Evolutionary conservation across 164 flowering plant genomes (phyloP), one percentile per base, ranked within the genome.

Genomic region (Macadamia integrifolia): DNA sequence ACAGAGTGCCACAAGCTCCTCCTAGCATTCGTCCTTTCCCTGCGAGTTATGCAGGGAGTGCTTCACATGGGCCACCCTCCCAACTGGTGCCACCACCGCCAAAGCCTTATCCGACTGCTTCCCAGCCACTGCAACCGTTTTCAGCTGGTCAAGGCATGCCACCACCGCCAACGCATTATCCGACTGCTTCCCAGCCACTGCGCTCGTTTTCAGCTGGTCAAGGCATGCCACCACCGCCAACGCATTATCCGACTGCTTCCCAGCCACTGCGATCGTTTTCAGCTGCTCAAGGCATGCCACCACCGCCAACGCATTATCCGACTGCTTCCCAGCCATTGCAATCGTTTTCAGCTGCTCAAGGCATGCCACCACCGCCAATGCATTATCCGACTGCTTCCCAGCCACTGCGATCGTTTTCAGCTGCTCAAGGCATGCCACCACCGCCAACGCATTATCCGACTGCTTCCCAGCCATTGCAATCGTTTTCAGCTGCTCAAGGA

Each of bases 371-470:
- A 46, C 50, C 50, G 1, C 23, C 23, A 23, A 23, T 23, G 23
- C 13, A 1, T 46, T 8, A 3, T 9, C 9, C 50, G 23, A 23
- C 58, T 2, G 17, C 76, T 1, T 55, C 67, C n/a, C 76, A 69
- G 63, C 55, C 69, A 60, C 63, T 63, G 52, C 58, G 65, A 28
- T 64, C 74, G 58, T 76, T 74, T 71, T 31, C 75, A 13, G 66
- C 60, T 62, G 68, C 57, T 71, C 86, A 77, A 64, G 69, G 68
- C 4, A 52, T 71, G 67, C 80, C 77, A 44, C 80, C 77, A 7
- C 72, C 75, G 46, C 17, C 71, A 23, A 23, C 23, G 23, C 23
- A 23, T 23, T 23, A 23, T 23, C 23, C 23, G 23, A 23, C 23
- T 23, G 23, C 23, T 23, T 23, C 23, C 23, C 23, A 23, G 23